Evolutionary conservation across 768 basidiomycete genomes (phyloP), one percentile per base, ranked within the genome.

Genomic region (Boletellus ananiceps): DNA sequence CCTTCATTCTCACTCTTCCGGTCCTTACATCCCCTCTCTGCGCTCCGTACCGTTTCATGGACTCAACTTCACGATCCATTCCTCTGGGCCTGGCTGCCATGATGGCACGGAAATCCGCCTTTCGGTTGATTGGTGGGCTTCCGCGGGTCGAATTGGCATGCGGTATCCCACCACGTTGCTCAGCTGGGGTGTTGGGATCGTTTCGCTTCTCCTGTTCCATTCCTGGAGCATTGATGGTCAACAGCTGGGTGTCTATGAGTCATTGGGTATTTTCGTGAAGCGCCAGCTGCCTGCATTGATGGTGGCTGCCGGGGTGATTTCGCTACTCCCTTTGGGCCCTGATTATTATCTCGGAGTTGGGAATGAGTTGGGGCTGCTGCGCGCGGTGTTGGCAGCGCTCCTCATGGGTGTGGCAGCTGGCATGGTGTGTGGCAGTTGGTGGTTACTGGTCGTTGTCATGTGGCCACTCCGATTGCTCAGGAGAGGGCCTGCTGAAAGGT

Each of bases 161-260:
- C 75, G 95, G 19, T 97, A 91, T 69, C 78, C 85, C 40, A 84
- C 81, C 29, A 82, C 83, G 2, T 58, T 88, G 0, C 71, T 84
- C 3, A 77, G 78, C 23, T 96, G 93, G 86, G 74, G 82, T 2
- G 70, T 86, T 2, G 91, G 87, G 4, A 67, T 90, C n/a, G 78
- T 82, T 1, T 72, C 78, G 4, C 56, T 88, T 14, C 58, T 84
- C 0, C 47, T 87, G 18, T 83, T 79, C 55, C 65, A 74, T 31
- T 76, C 74, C 6, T 83, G 79, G 80, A 44, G 59, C 23, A 58
- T 67, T 13, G 51, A 57, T 9, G 63, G 65, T 23, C 61, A 70
- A 54, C 56, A 63, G 9, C 80, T 81, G 11, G 73, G 68, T 14
- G 72, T 84, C 18, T 48, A 53, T n/a, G 69, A 76, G 37, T 79